A percentile compares a stretch with the other conserved stretches of the same genome.
Conservation (phyloP, 2,329 filamentous ascomycete genomes). For the Colletotrichum falcatum region DNA sequence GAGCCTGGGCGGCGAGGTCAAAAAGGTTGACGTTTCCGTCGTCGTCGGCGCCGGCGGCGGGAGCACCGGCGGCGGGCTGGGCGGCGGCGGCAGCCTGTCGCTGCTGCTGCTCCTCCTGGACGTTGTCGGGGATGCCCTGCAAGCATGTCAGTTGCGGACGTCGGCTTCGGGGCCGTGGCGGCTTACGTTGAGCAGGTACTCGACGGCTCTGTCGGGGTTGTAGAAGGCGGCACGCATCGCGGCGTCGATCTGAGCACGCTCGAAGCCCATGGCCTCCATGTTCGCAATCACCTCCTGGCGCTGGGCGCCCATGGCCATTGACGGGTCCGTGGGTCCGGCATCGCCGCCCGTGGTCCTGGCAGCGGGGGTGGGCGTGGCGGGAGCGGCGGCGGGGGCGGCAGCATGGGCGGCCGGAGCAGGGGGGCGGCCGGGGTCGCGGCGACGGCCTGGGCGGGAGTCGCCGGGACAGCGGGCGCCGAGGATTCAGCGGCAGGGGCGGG, state of each 20-base stretch:
- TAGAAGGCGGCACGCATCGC: conserved; percentile 97
- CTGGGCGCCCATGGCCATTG: conserved; percentile 86
- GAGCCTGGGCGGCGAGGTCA: conserved; percentile 84
- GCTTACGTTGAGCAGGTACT: conserved; percentile 89
- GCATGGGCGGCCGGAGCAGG: conserved; percentile 62
- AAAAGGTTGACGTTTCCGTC: conserved; percentile 87
- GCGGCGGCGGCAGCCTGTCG: conserved; percentile 57
- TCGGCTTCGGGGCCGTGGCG: neutral
- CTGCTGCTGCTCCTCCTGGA: conserved; percentile 77
- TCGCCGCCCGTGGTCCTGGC: conserved; percentile 60
- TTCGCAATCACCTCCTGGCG: conserved; percentile 85
- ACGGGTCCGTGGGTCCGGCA: conserved; percentile 73
- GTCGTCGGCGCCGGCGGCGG: conserved; percentile 58
- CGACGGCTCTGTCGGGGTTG: conserved; percentile 96
- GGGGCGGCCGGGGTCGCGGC: conserved; percentile 64
- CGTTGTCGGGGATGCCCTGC: conserved; percentile 90
- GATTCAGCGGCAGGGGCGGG: conserved; percentile 67
- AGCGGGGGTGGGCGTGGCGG: conserved; percentile 68
- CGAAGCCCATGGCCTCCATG: conserved; percentile 98
- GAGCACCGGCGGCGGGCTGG: conserved; percentile 53
- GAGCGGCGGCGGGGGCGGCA: conserved; percentile 59
- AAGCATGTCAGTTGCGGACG: conserved; percentile 15
- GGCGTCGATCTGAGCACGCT: conserved; percentile 86
- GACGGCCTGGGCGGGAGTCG: conserved; percentile 70
- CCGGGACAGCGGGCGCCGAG: conserved; percentile 66